phyloP scores from a whole-genome alignment of 768 basidiomycete species.

The Termitomyces sp. region DNA sequence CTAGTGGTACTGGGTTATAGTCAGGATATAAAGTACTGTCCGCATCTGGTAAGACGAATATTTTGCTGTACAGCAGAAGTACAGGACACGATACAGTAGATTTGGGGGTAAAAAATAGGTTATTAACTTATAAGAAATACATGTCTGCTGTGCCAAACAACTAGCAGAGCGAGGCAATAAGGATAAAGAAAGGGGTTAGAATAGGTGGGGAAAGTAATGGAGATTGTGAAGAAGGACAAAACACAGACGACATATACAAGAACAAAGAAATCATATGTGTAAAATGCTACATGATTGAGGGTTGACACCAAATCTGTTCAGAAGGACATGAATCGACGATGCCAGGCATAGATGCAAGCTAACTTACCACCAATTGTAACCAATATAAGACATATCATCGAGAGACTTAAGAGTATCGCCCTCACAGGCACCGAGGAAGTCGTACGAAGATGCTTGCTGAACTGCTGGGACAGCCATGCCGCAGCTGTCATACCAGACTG shows the following conservation, averaged over 20 bases:
- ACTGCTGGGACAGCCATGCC: neutral
- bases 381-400: slow-evolving; percentile 1
- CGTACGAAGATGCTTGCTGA: slow-evolving; percentile 1
- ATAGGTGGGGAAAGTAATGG: neutral
- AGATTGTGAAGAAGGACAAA: neutral
- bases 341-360: neutral
- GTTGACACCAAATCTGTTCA: neutral
- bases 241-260: neutral
- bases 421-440: slow-evolving; percentile 8
- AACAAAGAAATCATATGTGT: neutral
- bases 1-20: slow-evolving; percentile 1
- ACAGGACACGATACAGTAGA: neutral
- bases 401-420: slow-evolving; percentile 1
- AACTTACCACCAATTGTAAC: slow-evolving; percentile 8
- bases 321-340: neutral
- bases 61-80: slow-evolving; percentile 3
- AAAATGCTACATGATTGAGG: neutral
- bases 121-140: neutral
- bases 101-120: neutral
- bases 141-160: neutral
- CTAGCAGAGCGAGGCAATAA: neutral
- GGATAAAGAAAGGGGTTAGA: neutral
- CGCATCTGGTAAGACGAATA: neutral
- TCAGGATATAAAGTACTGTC: slow-evolving; percentile 4
- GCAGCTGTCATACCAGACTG: slow-evolving; percentile 7